Percentiles rank a stretch among this genome's conserved stretches.
phyloP scores from a whole-genome alignment of 75 land plant genomes.

The Selaginella tamariscina region DNA sequence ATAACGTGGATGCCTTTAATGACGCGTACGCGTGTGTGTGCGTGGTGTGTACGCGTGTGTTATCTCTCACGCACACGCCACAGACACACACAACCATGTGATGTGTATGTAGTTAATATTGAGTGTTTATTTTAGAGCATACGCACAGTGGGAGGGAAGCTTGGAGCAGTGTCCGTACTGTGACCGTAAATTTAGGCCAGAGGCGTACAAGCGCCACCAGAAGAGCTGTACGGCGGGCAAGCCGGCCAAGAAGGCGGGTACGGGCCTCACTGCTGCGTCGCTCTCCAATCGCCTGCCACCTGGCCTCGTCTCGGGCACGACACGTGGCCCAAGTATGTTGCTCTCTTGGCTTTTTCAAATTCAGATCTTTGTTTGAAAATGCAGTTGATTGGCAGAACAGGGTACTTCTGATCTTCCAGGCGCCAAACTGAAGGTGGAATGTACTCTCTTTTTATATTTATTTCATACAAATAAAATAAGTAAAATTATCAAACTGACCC shows the following conservation, averaged over 20 bases:
- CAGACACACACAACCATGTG: neutral
- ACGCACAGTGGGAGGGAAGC: neutral
- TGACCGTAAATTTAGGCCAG: neutral
- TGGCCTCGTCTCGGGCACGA: conserved; percentile 1
- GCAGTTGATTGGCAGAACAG: neutral
- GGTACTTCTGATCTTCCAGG: neutral
- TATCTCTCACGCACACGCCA: neutral
- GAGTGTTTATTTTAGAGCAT: neutral
- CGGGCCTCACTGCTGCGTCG: conserved; percentile 9
- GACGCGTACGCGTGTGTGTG: neutral
- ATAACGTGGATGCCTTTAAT: conserved; percentile 9
- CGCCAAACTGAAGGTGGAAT: too few species aligned
- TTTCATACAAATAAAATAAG: too few species aligned
- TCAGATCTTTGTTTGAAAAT: neutral
- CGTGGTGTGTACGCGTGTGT: neutral
- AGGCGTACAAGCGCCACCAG: conserved; percentile 4
- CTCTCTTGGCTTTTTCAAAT: neutral
- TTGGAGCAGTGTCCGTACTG: conserved; percentile 3
- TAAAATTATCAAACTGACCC: too few species aligned
- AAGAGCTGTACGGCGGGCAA: conserved; percentile 1
- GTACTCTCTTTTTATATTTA: too few species aligned
- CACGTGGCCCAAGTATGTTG: neutral
- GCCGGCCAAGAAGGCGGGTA: conserved; percentile 6
- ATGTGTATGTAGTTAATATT: neutral
- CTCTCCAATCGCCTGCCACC: conserved; percentile 6